Base-by-base conservation (phyloP, 1,284 basidiomycete genomes). In the Apiotrichum porosum region DNA sequence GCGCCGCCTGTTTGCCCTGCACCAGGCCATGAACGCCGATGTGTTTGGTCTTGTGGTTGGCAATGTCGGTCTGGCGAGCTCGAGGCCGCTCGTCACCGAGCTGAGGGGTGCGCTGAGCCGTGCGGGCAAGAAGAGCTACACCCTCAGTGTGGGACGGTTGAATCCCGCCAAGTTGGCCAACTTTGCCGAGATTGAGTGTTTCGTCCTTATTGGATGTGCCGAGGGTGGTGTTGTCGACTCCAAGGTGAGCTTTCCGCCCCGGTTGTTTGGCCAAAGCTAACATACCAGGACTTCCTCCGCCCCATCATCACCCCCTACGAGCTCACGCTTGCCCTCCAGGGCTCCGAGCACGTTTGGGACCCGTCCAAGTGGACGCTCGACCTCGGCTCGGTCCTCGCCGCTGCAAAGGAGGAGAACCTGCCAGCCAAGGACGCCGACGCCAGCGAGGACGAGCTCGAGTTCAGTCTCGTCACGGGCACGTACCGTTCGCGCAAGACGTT, bases 241-340 rank as follows among this genome's bases (percentile, higher is more conserved):
- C 0, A 88, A 86, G 75, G 86, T 84, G 37, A 6, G 69, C 54
- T 31, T 15, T 17, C n/a, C n/a, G n/a, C n/a, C n/a, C n/a, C n/a
- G 6, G 26, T 28, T n/a, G n/a, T n/a, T n/a, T n/a, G n/a, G n/a
- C n/a, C n/a, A n/a, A n/a, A n/a, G n/a, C n/a, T n/a, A n/a, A n/a
- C n/a, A n/a, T n/a, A n/a, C 14, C 50, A 91, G 83, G 93, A 97
- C 21, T 98, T 93, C 66, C 78, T 85, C 47, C 77, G 83, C 18
- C 93, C 94, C 0, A 94, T 99, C 44, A 80, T 98, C 21, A 97
- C 94, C 1, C 95, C 95, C 0, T 97, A 84, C 69, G 95, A 98
- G 69, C 78, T 97, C 34, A 82, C 87, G 60, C 74, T 95, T 3
- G 90, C 93, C 0, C 77, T 98, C 15, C 69, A 72, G 15, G 81